These are phyloP conservation scores for Senna siamea DNA, from an alignment of 306 rosid genomes.

Conservation along the genomic window DNA sequence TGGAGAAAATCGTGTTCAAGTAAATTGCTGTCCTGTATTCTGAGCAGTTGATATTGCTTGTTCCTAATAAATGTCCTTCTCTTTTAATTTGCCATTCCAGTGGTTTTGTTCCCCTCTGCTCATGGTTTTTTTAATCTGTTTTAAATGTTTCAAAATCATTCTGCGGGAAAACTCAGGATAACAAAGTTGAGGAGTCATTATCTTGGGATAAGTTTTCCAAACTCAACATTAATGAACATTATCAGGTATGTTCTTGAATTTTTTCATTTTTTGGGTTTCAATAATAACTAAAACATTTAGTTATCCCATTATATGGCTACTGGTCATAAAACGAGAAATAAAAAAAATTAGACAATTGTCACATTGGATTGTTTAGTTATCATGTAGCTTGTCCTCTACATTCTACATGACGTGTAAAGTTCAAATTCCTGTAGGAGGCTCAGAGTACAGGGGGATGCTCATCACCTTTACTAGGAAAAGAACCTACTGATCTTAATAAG, in stretches of 20 bases:
- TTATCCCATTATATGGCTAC: conserved; percentile 3
- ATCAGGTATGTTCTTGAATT: conserved; percentile 48
- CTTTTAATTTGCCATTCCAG: not conserved
- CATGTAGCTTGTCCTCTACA: conserved; percentile 28
- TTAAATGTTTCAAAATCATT: conserved; percentile 24
- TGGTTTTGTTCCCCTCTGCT: conserved; percentile 4
- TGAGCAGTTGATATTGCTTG: conserved; percentile 16
- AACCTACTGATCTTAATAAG: conserved; percentile 47
- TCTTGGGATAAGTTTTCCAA: conserved; percentile 59
- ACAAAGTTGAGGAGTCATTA: conserved; percentile 47
- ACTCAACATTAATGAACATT: conserved; percentile 48
- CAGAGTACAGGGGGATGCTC: conserved; percentile 55
- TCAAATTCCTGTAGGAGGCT: conserved; percentile 61
- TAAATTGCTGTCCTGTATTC: conserved; percentile 39
- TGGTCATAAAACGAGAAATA: conserved; percentile 7
- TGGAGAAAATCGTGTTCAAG: conserved; percentile 59
- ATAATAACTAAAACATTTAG: not conserved
- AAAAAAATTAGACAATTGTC: conserved; percentile 3
- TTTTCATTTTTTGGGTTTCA: not conserved
- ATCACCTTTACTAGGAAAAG: conserved; percentile 48
- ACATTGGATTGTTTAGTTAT: conserved; percentile 27
- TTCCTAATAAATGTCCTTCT: not conserved
- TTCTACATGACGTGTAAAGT: conserved; percentile 46
- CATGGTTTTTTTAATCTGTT: conserved; percentile 10
- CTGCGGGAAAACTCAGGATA: conserved; percentile 52